Conservation (phyloP, 306 rosid species). For the Boehmeria nivea region DNA sequence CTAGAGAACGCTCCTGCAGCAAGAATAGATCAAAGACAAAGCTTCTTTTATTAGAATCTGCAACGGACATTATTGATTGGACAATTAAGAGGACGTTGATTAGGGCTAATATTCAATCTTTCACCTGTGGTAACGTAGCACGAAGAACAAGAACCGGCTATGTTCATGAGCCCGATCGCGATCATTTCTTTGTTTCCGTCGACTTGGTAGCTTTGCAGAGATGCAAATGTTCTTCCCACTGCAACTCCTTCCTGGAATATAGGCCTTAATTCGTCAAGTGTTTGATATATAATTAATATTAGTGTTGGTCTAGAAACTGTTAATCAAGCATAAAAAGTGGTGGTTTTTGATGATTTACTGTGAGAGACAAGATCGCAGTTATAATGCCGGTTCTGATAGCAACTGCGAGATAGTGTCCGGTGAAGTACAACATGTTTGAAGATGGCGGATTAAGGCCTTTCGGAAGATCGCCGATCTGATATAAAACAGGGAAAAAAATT, state of each 20-base stretch:
- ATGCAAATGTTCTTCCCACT: conserved; percentile 79
- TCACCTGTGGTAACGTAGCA: conserved; percentile 90
- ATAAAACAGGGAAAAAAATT: no score
- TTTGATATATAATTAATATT: no score
- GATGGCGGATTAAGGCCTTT: background rate
- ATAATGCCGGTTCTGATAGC: background rate
- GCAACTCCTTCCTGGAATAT: conserved; percentile 70
- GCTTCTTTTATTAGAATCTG: no score
- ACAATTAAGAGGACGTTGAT: no score
- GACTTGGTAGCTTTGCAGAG: conserved; percentile 65
- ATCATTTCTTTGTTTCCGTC: conserved; percentile 91
- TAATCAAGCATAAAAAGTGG: no score
- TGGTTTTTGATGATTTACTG: background rate
- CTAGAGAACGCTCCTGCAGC: conserved; percentile 74
- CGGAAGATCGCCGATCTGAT: background rate
- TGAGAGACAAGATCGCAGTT: background rate
- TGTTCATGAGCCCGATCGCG: conserved; percentile 71
- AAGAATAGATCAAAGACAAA: no score
- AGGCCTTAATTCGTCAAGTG: background rate
- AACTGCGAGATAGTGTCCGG: background rate
- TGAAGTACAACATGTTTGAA: background rate
- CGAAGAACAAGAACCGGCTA: conserved; percentile 81
- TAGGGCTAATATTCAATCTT: no score
- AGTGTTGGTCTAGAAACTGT: no score
- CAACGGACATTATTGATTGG: no score